Base-by-base conservation (phyloP, 1,139 yeast species). In the Pichia sp. region DNA sequence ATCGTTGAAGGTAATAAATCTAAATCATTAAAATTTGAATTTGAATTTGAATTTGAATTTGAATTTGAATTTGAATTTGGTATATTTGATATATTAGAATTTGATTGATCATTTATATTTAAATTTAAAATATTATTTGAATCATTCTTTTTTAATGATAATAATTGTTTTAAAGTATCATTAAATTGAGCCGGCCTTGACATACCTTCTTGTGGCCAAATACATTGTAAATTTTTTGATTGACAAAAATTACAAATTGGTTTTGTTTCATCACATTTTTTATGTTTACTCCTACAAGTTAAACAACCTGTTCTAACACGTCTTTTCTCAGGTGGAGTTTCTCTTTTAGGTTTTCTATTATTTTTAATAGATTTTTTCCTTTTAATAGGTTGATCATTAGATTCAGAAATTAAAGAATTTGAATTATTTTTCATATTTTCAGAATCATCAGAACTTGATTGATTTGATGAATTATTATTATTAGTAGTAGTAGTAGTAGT, bases 271-370 rank as follows among this genome's bases (percentile, higher is more conserved):
- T 72, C 76, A 54, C 77, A 73, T 52, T 72, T 72, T 57, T 71
- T 72, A 53, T 73, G 75, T 43, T 70, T 66, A 45, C 67, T 60
- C 44, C 76, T 60, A 53, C 77, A 73, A 18, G 72, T 70, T 7
- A 72, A 58, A 57, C 77, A 73, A 1, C 77, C 77, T 1, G 75
- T 72, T 50, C 73, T 63, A 9, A 70, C 71, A 53, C 77, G 59
- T 51, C 60, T 64, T 34, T 59, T 60, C 2, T 57, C 60, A 5
- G 60, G 60, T 32, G 65, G 65, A 4, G 64, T 60, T 45, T 55
- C 57, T 43, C 56, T 61, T 34, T 58, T 61, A 7, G 38, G 11
- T 25, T 41, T 42, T 33, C 43, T 47, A 5, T 44, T 33, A 5
- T 33, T n/a, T 18, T 39, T 39, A 2, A 2, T 18, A 6, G 48